Base-by-base conservation (phyloP, 768 basidiomycete species). In the Boletus rubroflammeus region DNA sequence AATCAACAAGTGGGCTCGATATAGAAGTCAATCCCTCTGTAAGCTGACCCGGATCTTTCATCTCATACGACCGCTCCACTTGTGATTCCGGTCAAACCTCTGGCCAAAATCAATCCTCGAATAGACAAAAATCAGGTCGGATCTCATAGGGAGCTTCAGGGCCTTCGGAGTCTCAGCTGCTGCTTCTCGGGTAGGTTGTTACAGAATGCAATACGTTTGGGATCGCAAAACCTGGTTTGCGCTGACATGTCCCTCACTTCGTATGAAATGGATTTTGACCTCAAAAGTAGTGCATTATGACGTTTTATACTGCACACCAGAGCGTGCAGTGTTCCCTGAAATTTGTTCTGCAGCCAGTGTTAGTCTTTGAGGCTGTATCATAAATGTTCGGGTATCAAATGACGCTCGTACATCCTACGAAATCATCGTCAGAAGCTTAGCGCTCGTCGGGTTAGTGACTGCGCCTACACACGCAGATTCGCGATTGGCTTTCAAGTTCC, bases 281-380 rank as follows among this genome's bases (percentile, higher is more conserved):
- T 54, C 54, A 56, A 60, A 64, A 51, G 60, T 63, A 41, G 25
- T 65, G 64, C 64, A 65, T 65, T 66, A 57, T 66, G 64, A 53
- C 64, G 48, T 63, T 66, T 63, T 63, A 56, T 58, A 66, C 56
- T 61, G 55, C 51, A 46, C 36, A 51, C 29, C 13, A 21, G 2
- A 13, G 13, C 2, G 21, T 49, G 15, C 35, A 25, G 21, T 13
- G 29, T n/a, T 43, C 40, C 35, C 48, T 28, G 35, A 50, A 47
- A 32, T 17, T 39, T 23, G n/a, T 46, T 59, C 51, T 41, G 55
- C 38, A 51, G 54, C 38, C n/a, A n/a, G n/a, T n/a, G 26, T 54
- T 32, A 47, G 44, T 43, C 40, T 57, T 40, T 17, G 55, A 50
- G 14, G 15, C 3, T 36, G 32, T 39, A 47, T 38, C 35, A 7